phyloP scores from a whole-genome alignment of 208 protist genomes.

The Naegleria gruberi region DNA sequence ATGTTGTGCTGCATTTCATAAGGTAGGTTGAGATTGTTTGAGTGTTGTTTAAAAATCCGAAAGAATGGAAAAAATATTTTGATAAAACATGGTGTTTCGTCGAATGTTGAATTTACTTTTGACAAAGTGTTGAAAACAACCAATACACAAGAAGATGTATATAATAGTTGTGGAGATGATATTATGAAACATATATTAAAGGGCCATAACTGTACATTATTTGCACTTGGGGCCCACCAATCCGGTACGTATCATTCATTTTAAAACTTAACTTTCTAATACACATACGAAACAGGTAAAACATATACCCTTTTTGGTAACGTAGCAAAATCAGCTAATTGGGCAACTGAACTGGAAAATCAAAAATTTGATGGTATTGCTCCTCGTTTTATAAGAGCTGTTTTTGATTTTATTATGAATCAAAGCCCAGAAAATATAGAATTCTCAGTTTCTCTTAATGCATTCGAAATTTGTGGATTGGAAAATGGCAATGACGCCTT shows the following conservation, averaged over 20 bases:
- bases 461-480: neutral
- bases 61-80: neutral
- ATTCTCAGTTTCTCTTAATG: neutral
- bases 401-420: neutral
- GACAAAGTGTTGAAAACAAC: neutral
- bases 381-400: neutral
- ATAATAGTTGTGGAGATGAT: neutral
- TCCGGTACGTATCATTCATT: no score
- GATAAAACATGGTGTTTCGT: neutral
- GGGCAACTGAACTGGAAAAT: neutral
- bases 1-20: constrained; percentile 1
- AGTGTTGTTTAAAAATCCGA: neutral
- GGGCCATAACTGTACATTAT: neutral
- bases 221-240: neutral
- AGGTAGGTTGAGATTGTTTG: neutral
- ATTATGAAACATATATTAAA: neutral
- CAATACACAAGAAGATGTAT: neutral
- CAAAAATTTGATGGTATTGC: neutral
- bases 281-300: neutral
- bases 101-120: neutral
- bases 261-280: no score
- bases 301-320: neutral
- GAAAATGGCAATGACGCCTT: neutral
- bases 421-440: neutral
- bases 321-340: neutral